Evolutionary conservation across 1,284 basidiomycete genomes (phyloP).

Genomic region (Melampsora larici-populina): DNA sequence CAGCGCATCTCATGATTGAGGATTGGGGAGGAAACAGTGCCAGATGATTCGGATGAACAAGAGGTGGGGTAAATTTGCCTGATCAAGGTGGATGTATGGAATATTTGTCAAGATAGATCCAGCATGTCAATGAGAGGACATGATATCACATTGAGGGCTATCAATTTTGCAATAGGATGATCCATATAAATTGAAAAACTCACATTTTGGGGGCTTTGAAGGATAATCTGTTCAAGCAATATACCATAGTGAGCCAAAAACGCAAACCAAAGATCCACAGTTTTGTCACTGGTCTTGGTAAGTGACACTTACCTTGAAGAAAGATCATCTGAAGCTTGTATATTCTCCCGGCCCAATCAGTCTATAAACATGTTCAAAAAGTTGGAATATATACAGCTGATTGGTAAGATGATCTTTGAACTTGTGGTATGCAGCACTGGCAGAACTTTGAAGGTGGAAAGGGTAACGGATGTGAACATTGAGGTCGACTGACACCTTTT

Average conservation of each 20-base stretch:
- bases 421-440: too few species aligned
- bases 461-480: neutral
- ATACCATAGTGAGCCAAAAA: too few species aligned
- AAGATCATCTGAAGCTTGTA: slow-evolving; percentile 92
- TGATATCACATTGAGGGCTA: neutral
- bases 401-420: too few species aligned
- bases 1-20: slow-evolving; percentile 98
- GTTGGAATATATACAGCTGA: too few species aligned
- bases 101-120: too few species aligned
- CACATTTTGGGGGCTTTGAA: slow-evolving; percentile 91
- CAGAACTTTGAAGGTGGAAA: too few species aligned
- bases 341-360: slow-evolving; percentile 90
- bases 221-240: slow-evolving; percentile 67
- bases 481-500: slow-evolving; percentile 51
- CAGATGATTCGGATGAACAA: slow-evolving; percentile 98
- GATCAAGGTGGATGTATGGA: too few species aligned
- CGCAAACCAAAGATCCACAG: too few species aligned
- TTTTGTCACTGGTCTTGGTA: too few species aligned
- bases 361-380: slow-evolving; percentile 62
- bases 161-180: too few species aligned
- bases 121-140: too few species aligned
- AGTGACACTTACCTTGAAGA: slow-evolving; percentile 62
- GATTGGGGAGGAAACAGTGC: slow-evolving; percentile 96
- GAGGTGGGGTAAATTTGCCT: slow-evolving; percentile 93
- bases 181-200: too few species aligned